These are phyloP conservation scores for Trametes coccinea DNA, from an alignment of 768 basidiomycete genomes.

Conservation along the genomic window DNA sequence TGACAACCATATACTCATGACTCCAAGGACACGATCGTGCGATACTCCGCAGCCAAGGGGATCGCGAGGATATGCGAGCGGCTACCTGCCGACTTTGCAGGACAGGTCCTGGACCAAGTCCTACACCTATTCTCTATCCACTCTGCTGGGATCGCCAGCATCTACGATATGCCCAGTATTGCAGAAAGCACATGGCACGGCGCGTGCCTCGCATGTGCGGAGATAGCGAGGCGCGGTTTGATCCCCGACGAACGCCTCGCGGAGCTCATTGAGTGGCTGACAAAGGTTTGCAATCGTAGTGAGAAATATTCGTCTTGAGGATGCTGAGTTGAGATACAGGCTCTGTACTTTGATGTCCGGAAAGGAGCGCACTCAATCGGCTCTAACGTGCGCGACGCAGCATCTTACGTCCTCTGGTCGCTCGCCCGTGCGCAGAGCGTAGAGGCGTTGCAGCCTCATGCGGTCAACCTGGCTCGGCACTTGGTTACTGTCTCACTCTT, in stretches of 20 bases:
- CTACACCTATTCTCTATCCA: constrained; percentile 78
- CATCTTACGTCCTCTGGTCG: constrained; percentile 94
- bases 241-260: constrained; percentile 57
- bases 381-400: constrained; percentile 91
- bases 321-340: constrained; percentile 45
- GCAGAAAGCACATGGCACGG: constrained; percentile 96
- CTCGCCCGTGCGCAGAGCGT: constrained; percentile 77
- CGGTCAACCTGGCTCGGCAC: constrained; percentile 61
- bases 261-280: constrained; percentile 73
- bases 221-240: constrained; percentile 84
- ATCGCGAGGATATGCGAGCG: constrained; percentile 82
- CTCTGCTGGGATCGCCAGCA: constrained; percentile 57
- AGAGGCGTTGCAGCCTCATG: constrained; percentile 57
- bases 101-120: constrained; percentile 82
- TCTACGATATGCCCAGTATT: constrained; percentile 71
- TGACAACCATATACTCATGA: neutral
- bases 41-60: constrained; percentile 94
- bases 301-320: neutral
- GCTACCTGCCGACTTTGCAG: constrained; percentile 70
- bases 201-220: constrained; percentile 87
- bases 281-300: constrained; percentile 53
- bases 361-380: constrained; percentile 94
- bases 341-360: constrained; percentile 87
- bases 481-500: constrained; percentile 82
- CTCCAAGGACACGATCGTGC: constrained; percentile 85